Evolutionary conservation across 202 grass and related monocot genomes (phyloP).

Genomic region (Brachypodium distachyon): DNA sequence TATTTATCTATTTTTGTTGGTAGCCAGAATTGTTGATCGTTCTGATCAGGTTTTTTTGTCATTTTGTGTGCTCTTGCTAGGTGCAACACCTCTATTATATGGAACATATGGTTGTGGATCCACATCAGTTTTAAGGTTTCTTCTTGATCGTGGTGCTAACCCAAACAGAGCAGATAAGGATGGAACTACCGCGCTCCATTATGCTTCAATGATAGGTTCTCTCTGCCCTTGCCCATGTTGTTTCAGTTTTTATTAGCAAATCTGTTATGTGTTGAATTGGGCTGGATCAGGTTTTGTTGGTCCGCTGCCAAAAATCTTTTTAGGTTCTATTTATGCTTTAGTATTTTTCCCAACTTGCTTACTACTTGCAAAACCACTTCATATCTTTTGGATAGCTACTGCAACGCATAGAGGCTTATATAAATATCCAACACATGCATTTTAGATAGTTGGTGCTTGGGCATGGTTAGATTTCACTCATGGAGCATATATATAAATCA

Average conservation of each 20-base stretch:
- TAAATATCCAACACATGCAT: background rate
- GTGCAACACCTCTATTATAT: background rate
- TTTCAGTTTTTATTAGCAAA: background rate
- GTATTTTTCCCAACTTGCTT: background rate
- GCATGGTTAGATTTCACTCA: too few relatives aligned
- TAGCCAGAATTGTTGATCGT: background rate
- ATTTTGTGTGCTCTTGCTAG: background rate
- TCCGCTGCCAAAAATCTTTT: background rate
- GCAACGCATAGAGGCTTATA: background rate
- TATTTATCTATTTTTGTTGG: background rate
- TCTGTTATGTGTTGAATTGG: too few relatives aligned
- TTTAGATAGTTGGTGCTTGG: background rate
- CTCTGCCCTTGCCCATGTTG: background rate
- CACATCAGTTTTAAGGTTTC: background rate
- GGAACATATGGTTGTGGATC: background rate
- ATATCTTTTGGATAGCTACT: background rate
- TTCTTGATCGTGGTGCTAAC: background rate
- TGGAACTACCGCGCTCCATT: conserved; percentile 1
- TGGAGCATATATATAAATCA: too few relatives aligned
- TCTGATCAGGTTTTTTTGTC: background rate
- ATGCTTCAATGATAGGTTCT: background rate
- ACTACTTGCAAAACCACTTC: background rate
- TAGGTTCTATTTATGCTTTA: background rate
- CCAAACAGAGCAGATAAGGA: background rate
- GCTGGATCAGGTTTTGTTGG: background rate